Percentiles rank a stretch among this genome's conserved stretches.
Conservation (phyloP, 1,139 yeast genomes). For the Geotrichum candidum region DNA sequence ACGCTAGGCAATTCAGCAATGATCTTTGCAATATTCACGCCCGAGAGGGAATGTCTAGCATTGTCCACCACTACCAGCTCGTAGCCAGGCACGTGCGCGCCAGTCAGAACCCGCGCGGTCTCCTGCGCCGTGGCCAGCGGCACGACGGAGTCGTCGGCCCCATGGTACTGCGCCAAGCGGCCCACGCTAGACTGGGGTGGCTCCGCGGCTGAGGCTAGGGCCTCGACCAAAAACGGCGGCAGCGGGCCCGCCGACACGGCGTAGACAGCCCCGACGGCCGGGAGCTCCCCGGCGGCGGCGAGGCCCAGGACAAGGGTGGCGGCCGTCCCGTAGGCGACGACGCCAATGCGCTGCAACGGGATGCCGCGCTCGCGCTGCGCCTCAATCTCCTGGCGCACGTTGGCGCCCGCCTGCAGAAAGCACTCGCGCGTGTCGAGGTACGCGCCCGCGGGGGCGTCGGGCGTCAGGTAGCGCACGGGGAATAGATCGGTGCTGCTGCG, state of each 20-base stretch:
- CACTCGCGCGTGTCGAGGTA: slow-evolving; percentile 3
- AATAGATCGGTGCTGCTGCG: slow-evolving; percentile 4
- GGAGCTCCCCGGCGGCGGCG: slow-evolving; percentile 2
- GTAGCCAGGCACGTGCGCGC: not conserved
- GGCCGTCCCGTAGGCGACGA: slow-evolving; percentile 4
- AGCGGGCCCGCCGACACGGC: not conserved
- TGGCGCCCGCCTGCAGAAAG: not conserved
- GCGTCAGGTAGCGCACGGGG: slow-evolving; percentile 13
- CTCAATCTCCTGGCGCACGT: slow-evolving; percentile 1
- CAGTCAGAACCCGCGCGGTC: not conserved
- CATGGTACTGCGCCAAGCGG: slow-evolving; percentile 2
- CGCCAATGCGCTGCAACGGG: slow-evolving; percentile 5
- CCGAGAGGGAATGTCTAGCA: not conserved
- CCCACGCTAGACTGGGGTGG: not conserved
- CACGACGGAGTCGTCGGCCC: not conserved
- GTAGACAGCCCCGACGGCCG: not conserved
- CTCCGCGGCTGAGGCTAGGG: not conserved
- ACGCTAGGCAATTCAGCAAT: slow-evolving; percentile 4
- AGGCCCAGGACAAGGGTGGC: slow-evolving; percentile 7
- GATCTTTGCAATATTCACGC: not conserved
- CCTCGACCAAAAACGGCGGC: not conserved
- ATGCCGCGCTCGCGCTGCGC: slow-evolving; percentile 9
- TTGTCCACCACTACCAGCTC: not conserved
- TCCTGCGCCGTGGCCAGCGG: not conserved
- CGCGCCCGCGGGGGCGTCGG: slow-evolving; percentile 11